Evolutionary conservation across 441 rosid species (phyloP), one percentile per base, ranked within the genome.

Genomic region (Bocquillonia castaneifolia): DNA sequence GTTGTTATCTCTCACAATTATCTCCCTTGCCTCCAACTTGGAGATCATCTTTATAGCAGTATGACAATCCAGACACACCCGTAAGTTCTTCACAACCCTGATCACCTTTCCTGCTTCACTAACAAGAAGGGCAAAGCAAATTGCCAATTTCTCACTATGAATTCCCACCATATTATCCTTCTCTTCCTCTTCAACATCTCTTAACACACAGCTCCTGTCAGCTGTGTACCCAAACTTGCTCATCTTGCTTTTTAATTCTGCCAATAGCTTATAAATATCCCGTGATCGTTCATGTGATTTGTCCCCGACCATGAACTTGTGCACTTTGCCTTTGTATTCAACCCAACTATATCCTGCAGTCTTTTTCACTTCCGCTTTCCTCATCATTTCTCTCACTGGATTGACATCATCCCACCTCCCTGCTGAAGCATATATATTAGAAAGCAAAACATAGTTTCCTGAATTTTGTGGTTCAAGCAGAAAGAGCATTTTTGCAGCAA

Each of bases 61-160:
- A 71, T 88, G 96, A 77, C 93, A 90, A 52, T 83, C 88, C 67
- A 76, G 81, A 68, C 96, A 88, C 20, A 85, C 78, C 72, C 91
- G 76, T 66, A 90, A 74, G 75, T 90, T 88, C 82, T 90, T 90
- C 70, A 90, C 87, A 70, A 90, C 92, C 37, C 85, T 71, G 62
- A 90, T 79, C 74, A 82, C 90, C 23, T 77, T 39, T 26, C 86
- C 87, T 68, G 82, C 81, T 68, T 68, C 73, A 10, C 78, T 75
- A 63, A 84, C 81, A 74, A 88, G 74, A 34, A 90, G 77, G 63
- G 76, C 85, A 64, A 88, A 90, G 52, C 88, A 82, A 48, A 88
- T 64, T 0, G 90, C 94, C 81, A 90, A 66, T 77, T 86, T 90
- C 72, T 90, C 94, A 29, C 91, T 84, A 59, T 88, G 94, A 32